A percentile compares a stretch with the other conserved stretches of the same genome.
These are phyloP conservation scores for Tylopilus intermedius DNA, from an alignment of 768 basidiomycete genomes.

Conservation along the genomic window DNA sequence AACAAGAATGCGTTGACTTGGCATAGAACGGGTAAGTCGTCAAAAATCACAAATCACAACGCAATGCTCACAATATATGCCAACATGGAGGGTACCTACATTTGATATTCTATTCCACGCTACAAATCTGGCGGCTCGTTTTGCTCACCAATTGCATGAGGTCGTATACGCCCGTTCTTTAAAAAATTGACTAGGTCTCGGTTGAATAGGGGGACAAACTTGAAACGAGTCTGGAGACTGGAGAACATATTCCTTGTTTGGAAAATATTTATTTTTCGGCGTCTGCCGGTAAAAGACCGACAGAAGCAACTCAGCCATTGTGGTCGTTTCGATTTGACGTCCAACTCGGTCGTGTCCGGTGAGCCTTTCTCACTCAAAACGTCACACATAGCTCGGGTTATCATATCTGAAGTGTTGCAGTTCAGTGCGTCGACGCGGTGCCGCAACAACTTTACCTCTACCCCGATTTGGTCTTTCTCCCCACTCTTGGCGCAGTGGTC, in stretches of 20 bases:
- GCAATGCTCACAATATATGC: too few relatives aligned
- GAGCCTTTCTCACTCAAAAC: neutral
- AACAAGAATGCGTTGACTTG: too few relatives aligned
- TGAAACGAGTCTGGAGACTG: neutral
- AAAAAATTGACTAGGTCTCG: too few relatives aligned
- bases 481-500: slow-evolving; percentile 3
- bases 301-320: slow-evolving; percentile 12
- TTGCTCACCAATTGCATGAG: too few relatives aligned
- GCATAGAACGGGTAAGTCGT: too few relatives aligned
- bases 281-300: slow-evolving; percentile 16
- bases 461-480: slow-evolving; percentile 20
- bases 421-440: neutral
- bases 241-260: neutral
- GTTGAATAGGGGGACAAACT: too few relatives aligned
- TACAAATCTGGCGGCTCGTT: neutral
- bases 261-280: slow-evolving; percentile 15
- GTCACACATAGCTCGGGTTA: neutral
- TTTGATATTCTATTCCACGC: too few relatives aligned
- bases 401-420: neutral
- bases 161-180: too few relatives aligned
- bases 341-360: slow-evolving; percentile 4
- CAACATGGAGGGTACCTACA: too few relatives aligned
- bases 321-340: neutral
- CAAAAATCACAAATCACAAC: too few relatives aligned
- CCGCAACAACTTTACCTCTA: slow-evolving; percentile 1